Conservation (phyloP, 495 filamentous ascomycete species). For the Hypoxylon perforatum region DNA sequence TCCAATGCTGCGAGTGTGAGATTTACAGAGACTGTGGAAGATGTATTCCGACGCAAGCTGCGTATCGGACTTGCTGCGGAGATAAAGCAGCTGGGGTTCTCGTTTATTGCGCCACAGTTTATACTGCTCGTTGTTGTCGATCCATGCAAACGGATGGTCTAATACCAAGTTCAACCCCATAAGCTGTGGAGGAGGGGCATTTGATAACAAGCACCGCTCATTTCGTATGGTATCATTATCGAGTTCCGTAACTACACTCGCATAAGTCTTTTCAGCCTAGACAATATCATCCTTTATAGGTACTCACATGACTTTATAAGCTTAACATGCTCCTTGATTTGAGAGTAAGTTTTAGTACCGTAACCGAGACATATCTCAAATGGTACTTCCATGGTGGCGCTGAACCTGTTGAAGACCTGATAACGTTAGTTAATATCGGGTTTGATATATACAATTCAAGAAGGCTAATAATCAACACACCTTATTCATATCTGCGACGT, state of each 20-base stretch:
- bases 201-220: background rate
- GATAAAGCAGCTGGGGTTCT: slow-evolving; percentile 5
- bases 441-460: too few relatives aligned
- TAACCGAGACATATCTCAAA: slow-evolving; percentile 19
- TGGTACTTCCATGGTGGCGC: slow-evolving; percentile 10
- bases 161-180: background rate
- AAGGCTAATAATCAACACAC: too few relatives aligned
- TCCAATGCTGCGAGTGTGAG: background rate
- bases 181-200: background rate
- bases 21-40: background rate
- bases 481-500: background rate
- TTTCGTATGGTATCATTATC: background rate
- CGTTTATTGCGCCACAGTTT: background rate
- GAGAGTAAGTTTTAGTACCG: background rate
- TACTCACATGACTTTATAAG: background rate
- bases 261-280: background rate
- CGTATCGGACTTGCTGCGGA: background rate
- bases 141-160: background rate
- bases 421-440: too few relatives aligned
- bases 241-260: background rate
- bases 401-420: slow-evolving; percentile 25
- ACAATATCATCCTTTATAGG: too few relatives aligned
- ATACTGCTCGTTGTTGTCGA: background rate
- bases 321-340: background rate
- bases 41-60: slow-evolving; percentile 5